phyloP scores from a whole-genome alignment of 352 stramenopile genomes.

The Globisporangium cystogenes region DNA sequence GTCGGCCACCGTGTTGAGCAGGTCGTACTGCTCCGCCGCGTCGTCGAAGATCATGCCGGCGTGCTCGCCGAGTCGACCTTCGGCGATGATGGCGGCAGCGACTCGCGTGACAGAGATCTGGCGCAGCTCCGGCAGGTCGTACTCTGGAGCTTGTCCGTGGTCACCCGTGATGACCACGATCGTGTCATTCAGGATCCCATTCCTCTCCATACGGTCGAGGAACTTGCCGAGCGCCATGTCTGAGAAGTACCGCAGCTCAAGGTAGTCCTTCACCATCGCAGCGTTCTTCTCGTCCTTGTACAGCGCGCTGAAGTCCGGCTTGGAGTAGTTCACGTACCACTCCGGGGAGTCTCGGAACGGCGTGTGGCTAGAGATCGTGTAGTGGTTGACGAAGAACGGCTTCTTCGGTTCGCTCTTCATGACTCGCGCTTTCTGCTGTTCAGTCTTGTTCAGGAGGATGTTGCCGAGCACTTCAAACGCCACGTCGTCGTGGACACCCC shows the following conservation, averaged over 20 bases:
- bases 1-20: slow-evolving; percentile 35
- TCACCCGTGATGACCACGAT: slow-evolving; percentile 51
- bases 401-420: slow-evolving; percentile 19
- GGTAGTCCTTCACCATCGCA: slow-evolving; percentile 25
- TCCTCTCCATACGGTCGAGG: slow-evolving; percentile 34
- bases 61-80: slow-evolving; percentile 22
- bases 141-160: slow-evolving; percentile 39
- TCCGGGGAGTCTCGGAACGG: slow-evolving; percentile 25
- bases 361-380: slow-evolving; percentile 54
- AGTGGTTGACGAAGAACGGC: slow-evolving; percentile 47
- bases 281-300: slow-evolving; percentile 16
- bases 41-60: slow-evolving; percentile 24
- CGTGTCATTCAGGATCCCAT: slow-evolving; percentile 42
- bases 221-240: slow-evolving; percentile 44
- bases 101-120: slow-evolving; percentile 26
- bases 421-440: slow-evolving; percentile 22
- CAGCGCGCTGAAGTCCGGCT: slow-evolving; percentile 30
- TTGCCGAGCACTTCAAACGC: slow-evolving; percentile 38
- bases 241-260: slow-evolving; percentile 45
- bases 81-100: slow-evolving; percentile 25
- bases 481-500: slow-evolving; percentile 53
- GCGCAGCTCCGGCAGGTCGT: slow-evolving; percentile 20
- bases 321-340: slow-evolving; percentile 24
- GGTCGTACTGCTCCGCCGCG: slow-evolving; percentile 29
- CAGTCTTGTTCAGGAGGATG: slow-evolving; percentile 42